These are phyloP conservation scores for Plantago elongata DNA, from an alignment of 257 asterid species.

Conservation along the genomic window DNA sequence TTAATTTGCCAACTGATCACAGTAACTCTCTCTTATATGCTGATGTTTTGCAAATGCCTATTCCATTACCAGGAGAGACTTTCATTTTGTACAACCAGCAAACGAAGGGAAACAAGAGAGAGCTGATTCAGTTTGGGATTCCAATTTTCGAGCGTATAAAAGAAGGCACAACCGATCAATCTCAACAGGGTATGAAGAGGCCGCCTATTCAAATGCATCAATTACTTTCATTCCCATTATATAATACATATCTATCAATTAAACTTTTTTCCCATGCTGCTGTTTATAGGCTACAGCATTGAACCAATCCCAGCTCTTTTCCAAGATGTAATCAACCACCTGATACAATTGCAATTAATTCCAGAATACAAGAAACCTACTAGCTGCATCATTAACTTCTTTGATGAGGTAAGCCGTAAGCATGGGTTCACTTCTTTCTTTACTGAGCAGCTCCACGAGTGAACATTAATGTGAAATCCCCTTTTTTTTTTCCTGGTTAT, in stretches of 20 bases:
- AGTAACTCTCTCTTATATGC: not conserved
- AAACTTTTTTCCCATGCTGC: not conserved
- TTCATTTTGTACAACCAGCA: slow-evolving; percentile 71
- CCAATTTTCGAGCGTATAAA: slow-evolving; percentile 64
- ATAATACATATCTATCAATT: not conserved
- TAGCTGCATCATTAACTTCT: slow-evolving; percentile 72
- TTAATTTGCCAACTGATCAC: not conserved
- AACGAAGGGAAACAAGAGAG: slow-evolving; percentile 70
- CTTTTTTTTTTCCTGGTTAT: not conserved
- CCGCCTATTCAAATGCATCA: not conserved
- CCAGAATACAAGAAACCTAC: slow-evolving; percentile 58
- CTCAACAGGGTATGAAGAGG: slow-evolving; percentile 39
- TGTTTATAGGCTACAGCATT: slow-evolving; percentile 38
- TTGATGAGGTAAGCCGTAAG: slow-evolving; percentile 53
- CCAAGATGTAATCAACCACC: slow-evolving; percentile 52
- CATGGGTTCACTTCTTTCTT: not conserved
- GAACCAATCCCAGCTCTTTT: slow-evolving; percentile 72
- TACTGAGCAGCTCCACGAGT: not conserved
- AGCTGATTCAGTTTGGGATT: slow-evolving; percentile 71
- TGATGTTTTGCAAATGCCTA: not conserved
- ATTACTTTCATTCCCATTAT: not conserved
- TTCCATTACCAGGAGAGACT: slow-evolving; percentile 81
- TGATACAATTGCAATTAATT: slow-evolving; percentile 59
- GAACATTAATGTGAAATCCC: not conserved
- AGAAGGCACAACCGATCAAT: slow-evolving; percentile 30